A percentile compares a stretch with the other conserved stretches of the same genome.
These are phyloP conservation scores for Dentipellis sp. DNA, from an alignment of 768 basidiomycete genomes.

Conservation along the genomic window DNA sequence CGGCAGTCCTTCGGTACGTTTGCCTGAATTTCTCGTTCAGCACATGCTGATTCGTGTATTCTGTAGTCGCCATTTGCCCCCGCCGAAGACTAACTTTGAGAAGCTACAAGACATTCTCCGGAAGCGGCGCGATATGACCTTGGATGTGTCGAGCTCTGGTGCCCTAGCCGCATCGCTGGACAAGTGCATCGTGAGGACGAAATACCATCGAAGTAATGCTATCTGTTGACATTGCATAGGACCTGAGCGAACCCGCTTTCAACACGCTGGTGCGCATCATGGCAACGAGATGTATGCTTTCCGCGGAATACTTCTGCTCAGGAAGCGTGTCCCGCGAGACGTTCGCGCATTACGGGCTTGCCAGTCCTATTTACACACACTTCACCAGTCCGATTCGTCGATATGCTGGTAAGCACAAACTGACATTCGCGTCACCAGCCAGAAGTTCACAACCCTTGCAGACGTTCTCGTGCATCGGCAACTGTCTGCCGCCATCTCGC, in stretches of 20 bases:
- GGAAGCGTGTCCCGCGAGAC: slow-evolving; percentile 88
- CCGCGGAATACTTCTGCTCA: slow-evolving; percentile 96
- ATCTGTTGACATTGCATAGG: slow-evolving; percentile 33
- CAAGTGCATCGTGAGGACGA: slow-evolving; percentile 59
- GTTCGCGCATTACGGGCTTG: slow-evolving; percentile 97
- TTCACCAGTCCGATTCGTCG: slow-evolving; percentile 97
- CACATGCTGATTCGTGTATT: not conserved
- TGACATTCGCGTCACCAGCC: not conserved
- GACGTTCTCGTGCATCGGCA: slow-evolving; percentile 95
- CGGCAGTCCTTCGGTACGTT: slow-evolving; percentile 76
- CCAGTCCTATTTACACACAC: slow-evolving; percentile 94
- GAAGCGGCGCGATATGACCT: slow-evolving; percentile 72
- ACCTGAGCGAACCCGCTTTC: slow-evolving; percentile 78
- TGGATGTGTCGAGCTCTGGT: slow-evolving; percentile 89
- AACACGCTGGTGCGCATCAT: slow-evolving; percentile 98
- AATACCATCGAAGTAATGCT: slow-evolving; percentile 3
- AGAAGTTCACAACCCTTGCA: slow-evolving; percentile 17
- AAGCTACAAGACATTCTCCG: slow-evolving; percentile 85
- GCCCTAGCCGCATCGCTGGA: slow-evolving; percentile 86
- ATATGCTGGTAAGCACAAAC: slow-evolving; percentile 63
- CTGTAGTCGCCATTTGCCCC: slow-evolving; percentile 77
- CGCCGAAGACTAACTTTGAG: slow-evolving; percentile 90
- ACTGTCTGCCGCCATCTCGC: slow-evolving; percentile 81
- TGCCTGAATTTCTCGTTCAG: not conserved
- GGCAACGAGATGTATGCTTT: slow-evolving; percentile 97